Percentiles rank a stretch among this genome's conserved stretches.
Evolutionary conservation across 257 asterid genomes (phyloP).

Genomic region (Parsonsia alboflavescens): DNA sequence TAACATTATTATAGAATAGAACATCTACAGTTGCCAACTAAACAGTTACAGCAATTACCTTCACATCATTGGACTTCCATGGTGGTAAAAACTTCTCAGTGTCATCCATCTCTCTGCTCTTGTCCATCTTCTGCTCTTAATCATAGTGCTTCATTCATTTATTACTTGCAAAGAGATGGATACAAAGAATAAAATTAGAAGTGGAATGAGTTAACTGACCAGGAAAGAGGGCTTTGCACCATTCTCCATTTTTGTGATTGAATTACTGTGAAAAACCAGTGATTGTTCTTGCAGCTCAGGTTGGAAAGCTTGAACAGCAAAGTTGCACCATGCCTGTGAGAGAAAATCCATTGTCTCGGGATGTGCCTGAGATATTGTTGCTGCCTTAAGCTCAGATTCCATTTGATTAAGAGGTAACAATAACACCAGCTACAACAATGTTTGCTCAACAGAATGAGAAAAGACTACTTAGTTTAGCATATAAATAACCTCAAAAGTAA

Average conservation of each 20-base stretch:
- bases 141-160: neutral
- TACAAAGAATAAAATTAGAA: neutral
- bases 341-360: constrained; percentile 97
- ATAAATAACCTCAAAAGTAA: constrained; percentile 15
- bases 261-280: constrained; percentile 42
- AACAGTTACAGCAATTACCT: constrained; percentile 40
- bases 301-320: constrained; percentile 74
- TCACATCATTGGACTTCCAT: constrained; percentile 78
- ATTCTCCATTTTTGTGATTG: constrained; percentile 32
- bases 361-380: constrained; percentile 76
- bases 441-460: constrained; percentile 13
- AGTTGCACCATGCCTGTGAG: constrained; percentile 77
- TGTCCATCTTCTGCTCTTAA: constrained; percentile 47
- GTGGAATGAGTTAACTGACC: constrained; percentile 32
- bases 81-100: constrained; percentile 55
- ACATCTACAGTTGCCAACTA: neutral
- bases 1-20: neutral
- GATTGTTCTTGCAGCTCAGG: constrained; percentile 48
- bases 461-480: constrained; percentile 16
- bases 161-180: neutral
- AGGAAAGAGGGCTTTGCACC: constrained; percentile 35
- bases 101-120: constrained; percentile 45
- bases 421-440: neutral
- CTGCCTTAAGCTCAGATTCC: constrained; percentile 44
- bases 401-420: constrained; percentile 36